phyloP scores from a whole-genome alignment of 1,284 basidiomycete genomes.

The Pholiota adiposa region DNA sequence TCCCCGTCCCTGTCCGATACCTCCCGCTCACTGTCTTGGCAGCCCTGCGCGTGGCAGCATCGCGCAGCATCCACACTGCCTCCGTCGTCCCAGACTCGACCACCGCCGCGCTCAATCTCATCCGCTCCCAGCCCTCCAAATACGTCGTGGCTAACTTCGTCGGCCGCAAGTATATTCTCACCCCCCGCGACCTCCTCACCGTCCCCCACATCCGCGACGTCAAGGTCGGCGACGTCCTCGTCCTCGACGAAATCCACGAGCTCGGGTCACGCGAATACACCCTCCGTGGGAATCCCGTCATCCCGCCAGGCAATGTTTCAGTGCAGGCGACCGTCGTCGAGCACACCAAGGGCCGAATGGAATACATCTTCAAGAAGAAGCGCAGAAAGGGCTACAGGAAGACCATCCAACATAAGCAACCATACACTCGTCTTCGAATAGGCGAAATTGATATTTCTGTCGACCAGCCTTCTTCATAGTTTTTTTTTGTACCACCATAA shows the following conservation, averaged over 20 bases:
- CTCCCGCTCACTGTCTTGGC: slow-evolving; percentile 15
- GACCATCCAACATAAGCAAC: slow-evolving; percentile 83
- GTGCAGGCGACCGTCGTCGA: slow-evolving; percentile 92
- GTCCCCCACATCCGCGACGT: slow-evolving; percentile 86
- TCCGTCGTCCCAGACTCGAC: slow-evolving; percentile 40
- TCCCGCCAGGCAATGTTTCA: slow-evolving; percentile 64
- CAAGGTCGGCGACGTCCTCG: slow-evolving; percentile 83
- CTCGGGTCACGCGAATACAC: slow-evolving; percentile 95
- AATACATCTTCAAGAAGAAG: slow-evolving; percentile 94
- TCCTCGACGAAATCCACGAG: slow-evolving; percentile 89
- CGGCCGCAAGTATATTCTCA: slow-evolving; percentile 86
- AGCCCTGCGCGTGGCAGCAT: slow-evolving; percentile 23
- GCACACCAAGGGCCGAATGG: slow-evolving; percentile 94
- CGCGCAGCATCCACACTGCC: slow-evolving; percentile 35
- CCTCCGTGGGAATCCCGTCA: slow-evolving; percentile 72
- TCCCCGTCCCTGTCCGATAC: not conserved
- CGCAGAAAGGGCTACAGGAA: slow-evolving; percentile 92
- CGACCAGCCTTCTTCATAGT: slow-evolving; percentile 30
- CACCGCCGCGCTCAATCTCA: slow-evolving; percentile 62
- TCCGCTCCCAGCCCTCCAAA: slow-evolving; percentile 81
- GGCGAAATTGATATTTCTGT: slow-evolving; percentile 58
- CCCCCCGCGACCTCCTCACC: slow-evolving; percentile 90
- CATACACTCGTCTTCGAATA: slow-evolving; percentile 89
- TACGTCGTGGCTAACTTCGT: slow-evolving; percentile 93
- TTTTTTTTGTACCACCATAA: slow-evolving; percentile 23